Evolutionary conservation across 148 eudicot species (phyloP).

Genomic region (Camellia sinensis): DNA sequence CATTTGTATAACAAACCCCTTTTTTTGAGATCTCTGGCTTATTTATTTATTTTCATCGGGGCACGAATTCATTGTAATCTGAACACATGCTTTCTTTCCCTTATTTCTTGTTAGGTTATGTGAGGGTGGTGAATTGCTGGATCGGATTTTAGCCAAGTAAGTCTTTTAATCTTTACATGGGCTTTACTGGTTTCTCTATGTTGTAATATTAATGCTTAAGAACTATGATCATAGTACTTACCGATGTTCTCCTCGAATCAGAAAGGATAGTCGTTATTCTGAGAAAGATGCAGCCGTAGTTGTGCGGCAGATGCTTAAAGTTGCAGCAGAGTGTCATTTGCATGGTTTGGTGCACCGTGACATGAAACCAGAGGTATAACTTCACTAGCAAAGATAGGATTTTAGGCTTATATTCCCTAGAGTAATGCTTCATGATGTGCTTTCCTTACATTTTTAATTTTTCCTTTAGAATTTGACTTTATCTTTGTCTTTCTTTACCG

Average conservation of each 20-base stretch:
- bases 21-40: background rate
- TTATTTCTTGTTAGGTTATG: constrained; percentile 60
- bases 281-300: constrained; percentile 93
- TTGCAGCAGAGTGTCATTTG: constrained; percentile 97
- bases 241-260: constrained; percentile 28
- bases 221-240: constrained; percentile 12
- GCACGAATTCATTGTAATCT: background rate
- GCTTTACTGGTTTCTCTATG: background rate
- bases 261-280: constrained; percentile 90
- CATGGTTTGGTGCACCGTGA: constrained; percentile 97
- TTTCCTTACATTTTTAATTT: background rate
- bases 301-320: constrained; percentile 96
- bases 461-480: constrained; percentile 6
- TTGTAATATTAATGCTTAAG: constrained; percentile 8
- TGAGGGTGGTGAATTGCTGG: constrained; percentile 95
- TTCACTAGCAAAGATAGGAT: background rate
- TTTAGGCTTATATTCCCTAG: constrained; percentile 4
- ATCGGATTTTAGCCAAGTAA: constrained; percentile 86
- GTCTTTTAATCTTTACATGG: constrained; percentile 17
- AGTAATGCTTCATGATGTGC: constrained; percentile 13
- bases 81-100: background rate
- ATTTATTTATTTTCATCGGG: background rate
- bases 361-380: constrained; percentile 92
- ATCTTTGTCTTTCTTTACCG: constrained; percentile 15
- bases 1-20: background rate